Evolutionary conservation across 2,329 filamentous ascomycete species (phyloP).

Genomic region (Beauveria varroae): DNA sequence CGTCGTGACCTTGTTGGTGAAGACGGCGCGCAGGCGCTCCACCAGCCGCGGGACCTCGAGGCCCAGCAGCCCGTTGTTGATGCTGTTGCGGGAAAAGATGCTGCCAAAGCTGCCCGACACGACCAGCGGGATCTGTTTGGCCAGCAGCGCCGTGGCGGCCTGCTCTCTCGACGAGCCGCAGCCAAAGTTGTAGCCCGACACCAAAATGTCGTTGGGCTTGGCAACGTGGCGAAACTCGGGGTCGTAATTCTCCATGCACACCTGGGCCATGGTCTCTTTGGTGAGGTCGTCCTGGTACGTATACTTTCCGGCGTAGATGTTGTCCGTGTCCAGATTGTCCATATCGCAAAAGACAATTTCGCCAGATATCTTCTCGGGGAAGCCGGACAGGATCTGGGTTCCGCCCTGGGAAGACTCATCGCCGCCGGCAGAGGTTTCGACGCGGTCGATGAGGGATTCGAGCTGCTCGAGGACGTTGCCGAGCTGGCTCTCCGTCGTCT

Average conservation of each 20-base stretch:
- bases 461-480: constrained; percentile 11
- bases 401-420: constrained; percentile 17
- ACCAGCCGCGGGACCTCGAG: constrained; percentile 64
- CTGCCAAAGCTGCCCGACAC: constrained; percentile 76
- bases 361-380: constrained; percentile 73
- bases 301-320: constrained; percentile 74
- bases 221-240: constrained; percentile 56
- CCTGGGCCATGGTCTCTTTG: constrained; percentile 72
- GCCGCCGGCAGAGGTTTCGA: constrained; percentile 9
- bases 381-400: constrained; percentile 75
- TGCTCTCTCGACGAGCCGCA: constrained; percentile 74
- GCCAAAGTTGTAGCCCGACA: constrained; percentile 84
- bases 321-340: constrained; percentile 81
- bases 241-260: constrained; percentile 95
- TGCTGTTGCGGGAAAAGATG: constrained; percentile 70
- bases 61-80: constrained; percentile 71
- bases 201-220: constrained; percentile 68
- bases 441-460: constrained; percentile 15
- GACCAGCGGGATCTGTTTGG: constrained; percentile 72
- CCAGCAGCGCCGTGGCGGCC: constrained; percentile 79
- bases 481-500: not conserved
- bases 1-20: constrained; percentile 51
- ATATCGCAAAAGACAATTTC: constrained; percentile 85
- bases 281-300: constrained; percentile 85
- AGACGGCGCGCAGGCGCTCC: constrained; percentile 56